A percentile compares a stretch with the other conserved stretches of the same genome.
Conservation (phyloP, 495 filamentous ascomycete genomes). For the Aspergillus homomorphus region DNA sequence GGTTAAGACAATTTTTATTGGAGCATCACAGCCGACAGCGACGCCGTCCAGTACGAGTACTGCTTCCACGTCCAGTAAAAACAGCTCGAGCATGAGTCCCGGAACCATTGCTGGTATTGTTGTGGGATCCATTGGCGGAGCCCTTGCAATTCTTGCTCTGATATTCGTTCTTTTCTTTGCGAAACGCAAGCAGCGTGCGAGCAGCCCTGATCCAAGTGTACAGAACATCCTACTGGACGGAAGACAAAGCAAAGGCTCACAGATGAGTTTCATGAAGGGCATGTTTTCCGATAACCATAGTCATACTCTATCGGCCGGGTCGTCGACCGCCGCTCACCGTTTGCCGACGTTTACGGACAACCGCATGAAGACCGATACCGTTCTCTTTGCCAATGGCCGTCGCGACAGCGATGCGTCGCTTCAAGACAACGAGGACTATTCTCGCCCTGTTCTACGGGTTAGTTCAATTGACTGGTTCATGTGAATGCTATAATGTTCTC, state of each 20-base stretch:
- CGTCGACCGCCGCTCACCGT: constrained; percentile 25
- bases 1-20: constrained; percentile 52
- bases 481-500: not conserved
- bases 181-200: constrained; percentile 35
- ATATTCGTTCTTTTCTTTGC: constrained; percentile 44
- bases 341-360: constrained; percentile 42
- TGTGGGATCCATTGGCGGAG: constrained; percentile 46
- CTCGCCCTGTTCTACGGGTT: constrained; percentile 54
- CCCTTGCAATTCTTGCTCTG: constrained; percentile 36
- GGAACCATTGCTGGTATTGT: constrained; percentile 49
- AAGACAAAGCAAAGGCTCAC: constrained; percentile 46
- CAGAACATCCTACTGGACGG: constrained; percentile 33
- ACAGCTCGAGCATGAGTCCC: constrained; percentile 30
- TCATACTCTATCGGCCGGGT: constrained; percentile 33
- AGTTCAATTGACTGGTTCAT: constrained; percentile 19
- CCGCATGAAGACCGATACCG: constrained; percentile 42
- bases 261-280: constrained; percentile 44
- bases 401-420: constrained; percentile 51
- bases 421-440: constrained; percentile 57
- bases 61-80: constrained; percentile 11
- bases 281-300: constrained; percentile 42
- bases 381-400: constrained; percentile 45
- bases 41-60: constrained; percentile 15
- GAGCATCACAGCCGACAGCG: constrained; percentile 35
- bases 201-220: constrained; percentile 34